Percentiles rank a stretch among this genome's conserved stretches.
Evolutionary conservation across 2,329 filamentous ascomycete genomes (phyloP).

Genomic region (Calonectria montana): DNA sequence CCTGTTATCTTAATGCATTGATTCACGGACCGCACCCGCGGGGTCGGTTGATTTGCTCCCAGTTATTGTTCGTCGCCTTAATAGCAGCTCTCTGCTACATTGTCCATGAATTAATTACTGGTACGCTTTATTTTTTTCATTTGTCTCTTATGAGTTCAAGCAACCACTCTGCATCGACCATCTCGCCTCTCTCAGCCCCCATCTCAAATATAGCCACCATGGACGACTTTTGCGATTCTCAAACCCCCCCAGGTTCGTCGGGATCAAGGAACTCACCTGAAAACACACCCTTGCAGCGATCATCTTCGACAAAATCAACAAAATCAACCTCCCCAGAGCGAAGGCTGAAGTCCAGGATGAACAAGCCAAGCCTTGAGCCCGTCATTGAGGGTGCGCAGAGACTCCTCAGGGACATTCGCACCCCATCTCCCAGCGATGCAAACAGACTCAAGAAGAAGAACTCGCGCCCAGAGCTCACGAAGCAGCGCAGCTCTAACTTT

Average conservation of each 20-base stretch:
- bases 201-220: slow-evolving; percentile 1
- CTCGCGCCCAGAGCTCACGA: slow-evolving; percentile 33
- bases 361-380: slow-evolving; percentile 41
- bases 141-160: not conserved
- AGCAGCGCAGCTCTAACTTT: slow-evolving; percentile 51
- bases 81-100: not conserved
- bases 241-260: not conserved
- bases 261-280: slow-evolving; percentile 20
- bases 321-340: slow-evolving; percentile 30
- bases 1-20: slow-evolving; percentile 8
- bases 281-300: not conserved
- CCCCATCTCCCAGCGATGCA: slow-evolving; percentile 25
- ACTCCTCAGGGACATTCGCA: slow-evolving; percentile 29
- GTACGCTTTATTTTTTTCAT: slow-evolving; percentile 6
- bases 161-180: slow-evolving; percentile 1
- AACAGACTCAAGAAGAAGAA: slow-evolving; percentile 29
- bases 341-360: slow-evolving; percentile 31
- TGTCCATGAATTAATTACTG: not conserved
- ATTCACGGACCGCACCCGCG: slow-evolving; percentile 11
- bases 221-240: slow-evolving; percentile 3
- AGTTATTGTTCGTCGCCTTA: not conserved
- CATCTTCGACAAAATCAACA: not conserved
- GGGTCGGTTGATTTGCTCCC: not conserved
- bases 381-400: slow-evolving; percentile 44
- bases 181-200: not conserved